phyloP scores from a whole-genome alignment of 1,284 basidiomycete species.

The Chalciporus sp. region DNA sequence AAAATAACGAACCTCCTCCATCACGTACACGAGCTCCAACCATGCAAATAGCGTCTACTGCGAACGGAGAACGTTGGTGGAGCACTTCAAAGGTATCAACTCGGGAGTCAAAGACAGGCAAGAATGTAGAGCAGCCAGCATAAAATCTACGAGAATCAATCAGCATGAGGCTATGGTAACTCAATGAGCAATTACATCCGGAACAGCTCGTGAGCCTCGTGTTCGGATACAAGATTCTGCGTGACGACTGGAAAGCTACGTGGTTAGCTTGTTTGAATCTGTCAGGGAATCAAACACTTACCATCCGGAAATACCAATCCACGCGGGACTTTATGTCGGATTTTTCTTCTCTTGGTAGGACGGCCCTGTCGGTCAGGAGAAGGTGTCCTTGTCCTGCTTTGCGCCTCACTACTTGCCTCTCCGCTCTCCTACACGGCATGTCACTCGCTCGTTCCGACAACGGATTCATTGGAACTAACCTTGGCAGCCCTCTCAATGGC shows the following conservation, averaged over 20 bases:
- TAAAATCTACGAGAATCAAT: slow-evolving; percentile 62
- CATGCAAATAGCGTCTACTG: slow-evolving; percentile 87
- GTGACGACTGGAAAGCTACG: slow-evolving; percentile 61
- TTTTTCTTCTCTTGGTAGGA: slow-evolving; percentile 72
- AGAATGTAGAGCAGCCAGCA: slow-evolving; percentile 85
- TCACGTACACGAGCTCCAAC: slow-evolving; percentile 86
- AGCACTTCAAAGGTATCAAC: slow-evolving; percentile 81
- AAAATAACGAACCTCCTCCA: slow-evolving; percentile 67
- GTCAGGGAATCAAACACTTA: slow-evolving; percentile 34
- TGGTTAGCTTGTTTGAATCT: slow-evolving; percentile 12
- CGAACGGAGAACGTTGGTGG: slow-evolving; percentile 81
- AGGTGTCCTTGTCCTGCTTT: slow-evolving; percentile 70
- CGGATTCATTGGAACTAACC: slow-evolving; percentile 42
- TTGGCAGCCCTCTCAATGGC: slow-evolving; percentile 76
- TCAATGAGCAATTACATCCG: slow-evolving; percentile 54
- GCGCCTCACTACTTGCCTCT: slow-evolving; percentile 65
- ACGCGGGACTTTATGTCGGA: slow-evolving; percentile 55
- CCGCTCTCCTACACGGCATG: slow-evolving; percentile 63
- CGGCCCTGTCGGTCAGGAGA: slow-evolving; percentile 66
- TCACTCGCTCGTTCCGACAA: slow-evolving; percentile 1
- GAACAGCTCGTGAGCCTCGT: slow-evolving; percentile 83
- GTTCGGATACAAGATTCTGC: slow-evolving; percentile 76
- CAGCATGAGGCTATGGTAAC: slow-evolving; percentile 1
- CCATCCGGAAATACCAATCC: slow-evolving; percentile 69
- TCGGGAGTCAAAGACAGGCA: slow-evolving; percentile 81